Evolutionary conservation across 2,329 filamentous ascomycete genomes (phyloP), one percentile per base, ranked within the genome.

Genomic region (Aspergillus novofumigatus): DNA sequence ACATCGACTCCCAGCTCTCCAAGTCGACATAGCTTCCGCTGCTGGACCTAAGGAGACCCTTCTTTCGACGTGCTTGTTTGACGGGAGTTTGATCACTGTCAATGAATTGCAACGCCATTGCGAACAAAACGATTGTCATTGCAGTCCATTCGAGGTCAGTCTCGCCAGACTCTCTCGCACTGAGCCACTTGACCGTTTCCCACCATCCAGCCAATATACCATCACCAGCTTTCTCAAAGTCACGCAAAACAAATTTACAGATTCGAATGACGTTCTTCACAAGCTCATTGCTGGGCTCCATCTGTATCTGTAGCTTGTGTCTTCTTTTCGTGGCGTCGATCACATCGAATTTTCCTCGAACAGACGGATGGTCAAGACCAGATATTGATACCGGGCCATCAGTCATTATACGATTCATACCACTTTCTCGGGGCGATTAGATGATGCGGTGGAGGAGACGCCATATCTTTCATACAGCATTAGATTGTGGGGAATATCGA

Each of bases 141-240:
- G 86, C 83, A 3, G 87, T 88, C 89, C 89, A 92, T 70, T 92
- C 90, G 1, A 76, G 56, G 59, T 88, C 81, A 3, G 74, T 72
- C 14, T 79, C 69, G 7, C 76, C 68, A 3, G 80, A 73, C 3
- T 80, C 76, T 55, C 81, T 80, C 10, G 73, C 62, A 42, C 77
- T 75, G 44, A 90, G 77, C 89, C 89, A 93, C 59, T 85, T 83
- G 73, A 89, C 82, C 21, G 84, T 80, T 67, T 90, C 86, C 82
- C 89, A 89, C 88, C 89, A 92, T 2, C 83, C 85, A 9, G 86
- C 81, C 56, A 90, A 75, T 9, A 91, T 74, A 26, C 78, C 78
- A 78, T 89, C 75, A 78, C 87, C 59, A 75, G 84, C 73, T 56
- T 75, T 73, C 44, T 82, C 78, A 0, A 80, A 77, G 21, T 84